Evolutionary conservation across 2,329 filamentous ascomycete species (phyloP).

Genomic region (Alternaria dauci): DNA sequence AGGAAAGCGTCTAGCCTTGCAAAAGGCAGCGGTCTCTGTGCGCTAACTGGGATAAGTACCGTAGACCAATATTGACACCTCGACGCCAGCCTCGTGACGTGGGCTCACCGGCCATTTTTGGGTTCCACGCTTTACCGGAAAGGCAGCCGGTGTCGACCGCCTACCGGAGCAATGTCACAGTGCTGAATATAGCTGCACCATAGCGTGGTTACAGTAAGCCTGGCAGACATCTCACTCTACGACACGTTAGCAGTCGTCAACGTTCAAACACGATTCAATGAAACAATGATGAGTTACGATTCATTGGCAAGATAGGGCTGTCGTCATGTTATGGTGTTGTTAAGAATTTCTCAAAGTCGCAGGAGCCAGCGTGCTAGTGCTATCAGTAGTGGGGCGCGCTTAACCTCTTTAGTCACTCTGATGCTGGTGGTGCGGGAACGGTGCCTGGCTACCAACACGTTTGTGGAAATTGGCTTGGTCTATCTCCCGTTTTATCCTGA

Average conservation of each 20-base stretch:
- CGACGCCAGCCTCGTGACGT: constrained; percentile 9
- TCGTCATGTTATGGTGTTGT: constrained; percentile 11
- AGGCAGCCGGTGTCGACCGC: constrained; percentile 1
- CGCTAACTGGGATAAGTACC: constrained; percentile 7
- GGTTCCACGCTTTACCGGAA: background rate
- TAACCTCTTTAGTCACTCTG: background rate
- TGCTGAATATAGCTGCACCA: background rate
- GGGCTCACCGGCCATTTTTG: constrained; percentile 5
- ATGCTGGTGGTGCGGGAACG: constrained; percentile 8
- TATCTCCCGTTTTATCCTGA: constrained; percentile 18
- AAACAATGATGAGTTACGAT: background rate
- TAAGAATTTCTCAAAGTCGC: constrained; percentile 9
- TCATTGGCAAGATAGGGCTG: background rate
- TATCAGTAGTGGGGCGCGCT: background rate
- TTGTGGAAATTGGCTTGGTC: constrained; percentile 10
- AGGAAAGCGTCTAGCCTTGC: constrained; percentile 5
- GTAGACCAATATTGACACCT: constrained; percentile 8
- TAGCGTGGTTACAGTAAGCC: background rate
- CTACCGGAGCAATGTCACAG: background rate
- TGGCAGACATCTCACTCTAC: background rate
- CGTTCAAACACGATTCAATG: background rate
- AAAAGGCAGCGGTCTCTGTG: constrained; percentile 1
- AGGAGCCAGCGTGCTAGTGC: constrained; percentile 7
- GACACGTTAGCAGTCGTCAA: background rate
- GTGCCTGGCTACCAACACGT: constrained; percentile 12